Evolutionary conservation across 139 green algal species (phyloP), one percentile per base, ranked within the genome.

Genomic region (Closterium sp.): DNA sequence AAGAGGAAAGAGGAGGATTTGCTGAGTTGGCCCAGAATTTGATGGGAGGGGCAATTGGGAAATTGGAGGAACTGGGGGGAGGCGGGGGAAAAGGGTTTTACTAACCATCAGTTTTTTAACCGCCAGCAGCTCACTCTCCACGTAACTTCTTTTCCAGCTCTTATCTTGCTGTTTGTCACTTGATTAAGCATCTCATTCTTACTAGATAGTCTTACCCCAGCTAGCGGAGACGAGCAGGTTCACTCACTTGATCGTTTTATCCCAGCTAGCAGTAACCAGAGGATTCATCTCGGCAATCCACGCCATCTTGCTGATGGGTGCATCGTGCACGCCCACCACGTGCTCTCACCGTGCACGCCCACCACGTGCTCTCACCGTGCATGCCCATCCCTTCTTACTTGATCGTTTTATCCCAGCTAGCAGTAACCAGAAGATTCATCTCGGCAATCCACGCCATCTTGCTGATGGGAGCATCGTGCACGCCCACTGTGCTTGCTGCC

Each of bases 391-490:
- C 29, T 28, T 17, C 92, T 85, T 29, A 95, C 88, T 93, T 96
- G 31, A 97, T 30, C 42, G 95, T 97, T 86, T 96, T 96, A 94
- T 97, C 97, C 97, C 97, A 98, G 87, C 96, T 95, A 34, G 95
- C 97, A 0, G 97, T 98, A 45, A 97, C 95, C 0, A 98, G 94
- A 90, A 97, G 93, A 88, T 97, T 98, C 92, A 97, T 97, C 88
- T 98, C 95, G 7, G 93, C 93, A 2, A 98, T 95, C 90, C 95
- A 98, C 73, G 95, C 95, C 86, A 96, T 94, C 70, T 97, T 94
- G 30, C 94, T 94, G 28, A 99, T 96, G 2, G 98, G 97, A 1
- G 95, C 97, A 88, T 98, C 97, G 93, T 99, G 98, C 92, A 96
- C 90, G 30, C 96, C 98, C 17, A 99, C 97, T 17, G 86, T 90